phyloP scores from a whole-genome alignment of 2,329 filamentous ascomycete species.

The Drechslerella stenobrocha region DNA sequence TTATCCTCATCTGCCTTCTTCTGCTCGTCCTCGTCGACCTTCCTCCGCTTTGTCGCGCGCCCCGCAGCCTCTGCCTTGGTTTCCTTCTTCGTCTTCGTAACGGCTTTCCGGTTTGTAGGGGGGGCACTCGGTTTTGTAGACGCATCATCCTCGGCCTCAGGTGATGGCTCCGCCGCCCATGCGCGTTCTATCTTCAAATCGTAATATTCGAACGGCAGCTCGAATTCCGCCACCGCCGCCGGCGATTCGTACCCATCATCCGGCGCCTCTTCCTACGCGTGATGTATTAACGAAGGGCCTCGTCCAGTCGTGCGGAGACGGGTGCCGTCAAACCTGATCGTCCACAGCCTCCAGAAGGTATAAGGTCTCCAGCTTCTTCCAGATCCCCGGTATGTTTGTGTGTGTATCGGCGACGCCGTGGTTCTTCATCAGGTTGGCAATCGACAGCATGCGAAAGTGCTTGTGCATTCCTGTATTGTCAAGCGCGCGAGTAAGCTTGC shows the following conservation, averaged over 20 bases:
- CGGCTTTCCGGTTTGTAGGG: conserved; percentile 57
- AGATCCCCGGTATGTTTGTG: conserved; percentile 87
- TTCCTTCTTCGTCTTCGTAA: conserved; percentile 61
- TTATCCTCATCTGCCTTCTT: conserved; percentile 39
- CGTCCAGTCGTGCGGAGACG: neutral
- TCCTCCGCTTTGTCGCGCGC: conserved; percentile 40
- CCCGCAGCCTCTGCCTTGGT: conserved; percentile 54
- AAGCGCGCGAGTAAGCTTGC: neutral
- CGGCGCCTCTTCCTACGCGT: conserved; percentile 44
- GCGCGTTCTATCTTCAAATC: conserved; percentile 47
- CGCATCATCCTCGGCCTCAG: conserved; percentile 54
- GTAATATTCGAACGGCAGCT: conserved; percentile 48
- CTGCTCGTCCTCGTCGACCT: conserved; percentile 52
- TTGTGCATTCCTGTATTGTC: conserved; percentile 75
- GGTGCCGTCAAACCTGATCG: conserved; percentile 68
- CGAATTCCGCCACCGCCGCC: conserved; percentile 31
- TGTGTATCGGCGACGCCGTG: conserved; percentile 80
- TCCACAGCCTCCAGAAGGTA: conserved; percentile 87
- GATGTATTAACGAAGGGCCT: conserved; percentile 6
- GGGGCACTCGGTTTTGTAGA: conserved; percentile 15
- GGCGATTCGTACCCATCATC: conserved; percentile 49
- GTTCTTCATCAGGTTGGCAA: conserved; percentile 76
- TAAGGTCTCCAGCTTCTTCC: conserved; percentile 78
- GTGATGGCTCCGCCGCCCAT: conserved; percentile 51
- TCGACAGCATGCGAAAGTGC: conserved; percentile 87